phyloP scores from a whole-genome alignment of 2,329 filamentous ascomycete species.

The Monosporascus sp. region DNA sequence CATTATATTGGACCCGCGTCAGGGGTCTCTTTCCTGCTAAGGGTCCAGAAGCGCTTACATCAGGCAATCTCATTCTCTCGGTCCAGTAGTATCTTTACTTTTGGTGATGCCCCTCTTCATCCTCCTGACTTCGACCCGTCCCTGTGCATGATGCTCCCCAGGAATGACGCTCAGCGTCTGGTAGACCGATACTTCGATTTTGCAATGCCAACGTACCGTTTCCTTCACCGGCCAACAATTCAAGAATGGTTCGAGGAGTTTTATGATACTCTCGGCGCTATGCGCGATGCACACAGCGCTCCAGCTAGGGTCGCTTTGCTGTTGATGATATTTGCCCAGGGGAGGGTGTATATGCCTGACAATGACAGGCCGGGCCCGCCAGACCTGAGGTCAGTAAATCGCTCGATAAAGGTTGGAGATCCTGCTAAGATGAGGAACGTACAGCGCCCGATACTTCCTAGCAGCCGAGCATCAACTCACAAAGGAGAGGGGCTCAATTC shows the following conservation, averaged over 20 bases:
- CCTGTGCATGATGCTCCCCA: conserved; percentile 36
- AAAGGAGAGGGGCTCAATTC: conserved; percentile 22
- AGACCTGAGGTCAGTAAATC: conserved; percentile 4
- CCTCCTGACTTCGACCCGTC: conserved; percentile 36
- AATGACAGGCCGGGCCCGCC: conserved; percentile 24
- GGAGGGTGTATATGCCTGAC: conserved; percentile 32
- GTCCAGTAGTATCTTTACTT: conserved; percentile 41
- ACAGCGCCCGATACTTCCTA: conserved; percentile 11
- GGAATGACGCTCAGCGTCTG: conserved; percentile 22
- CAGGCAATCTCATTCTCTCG: conserved; percentile 32
- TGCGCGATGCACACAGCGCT: conserved; percentile 33
- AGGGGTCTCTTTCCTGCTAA: conserved; percentile 42
- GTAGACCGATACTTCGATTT: conserved; percentile 37
- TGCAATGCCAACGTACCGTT: conserved; percentile 37
- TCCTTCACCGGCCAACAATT: conserved; percentile 37
- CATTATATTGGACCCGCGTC: conserved; percentile 43
- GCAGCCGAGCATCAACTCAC: conserved; percentile 20
- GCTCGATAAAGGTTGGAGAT: too few species aligned
- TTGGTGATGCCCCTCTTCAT: conserved; percentile 41
- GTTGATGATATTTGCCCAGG: conserved; percentile 43
- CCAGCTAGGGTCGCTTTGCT: conserved; percentile 31
- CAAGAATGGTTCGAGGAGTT: conserved; percentile 39
- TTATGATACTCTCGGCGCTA: conserved; percentile 37
- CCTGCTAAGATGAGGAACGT: too few species aligned
- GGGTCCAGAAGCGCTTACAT: conserved; percentile 44